A percentile compares a stretch with the other conserved stretches of the same genome.
phyloP scores from a whole-genome alignment of 2,329 filamentous ascomycete species.

The Trichoderma polysporum region DNA sequence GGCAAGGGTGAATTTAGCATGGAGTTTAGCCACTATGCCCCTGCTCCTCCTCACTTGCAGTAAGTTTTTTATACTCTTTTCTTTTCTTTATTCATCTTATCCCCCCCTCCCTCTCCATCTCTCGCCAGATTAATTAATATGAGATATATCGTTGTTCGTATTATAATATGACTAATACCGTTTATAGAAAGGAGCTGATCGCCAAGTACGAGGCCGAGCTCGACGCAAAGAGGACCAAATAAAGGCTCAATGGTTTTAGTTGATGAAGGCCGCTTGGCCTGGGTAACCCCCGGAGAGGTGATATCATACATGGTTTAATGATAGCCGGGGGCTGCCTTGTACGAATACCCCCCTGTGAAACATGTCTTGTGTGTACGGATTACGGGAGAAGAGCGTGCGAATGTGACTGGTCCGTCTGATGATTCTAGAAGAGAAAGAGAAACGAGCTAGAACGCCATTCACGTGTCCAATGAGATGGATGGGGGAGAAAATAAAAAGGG shows the following conservation, averaged over 20 bases:
- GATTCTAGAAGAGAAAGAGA: conserved; percentile 1
- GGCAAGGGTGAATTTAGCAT: conserved; percentile 98
- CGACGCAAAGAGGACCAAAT: conserved; percentile 56
- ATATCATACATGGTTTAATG: not conserved
- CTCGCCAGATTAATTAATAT: not conserved
- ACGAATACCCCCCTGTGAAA: conserved; percentile 12
- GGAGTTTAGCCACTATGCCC: conserved; percentile 96
- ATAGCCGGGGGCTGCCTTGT: conserved; percentile 1
- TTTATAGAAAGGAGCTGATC: conserved; percentile 54
- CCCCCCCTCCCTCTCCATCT: not conserved
- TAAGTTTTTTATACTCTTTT: conserved; percentile 57
- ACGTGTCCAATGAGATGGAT: not conserved
- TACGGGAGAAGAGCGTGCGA: not conserved
- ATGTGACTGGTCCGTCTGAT: not conserved
- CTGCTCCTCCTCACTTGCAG: conserved; percentile 86
- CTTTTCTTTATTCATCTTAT: not conserved
- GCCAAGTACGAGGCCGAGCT: conserved; percentile 60
- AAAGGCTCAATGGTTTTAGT: conserved; percentile 26
- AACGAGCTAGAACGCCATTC: not conserved
- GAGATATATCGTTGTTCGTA: not conserved
- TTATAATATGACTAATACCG: conserved; percentile 9
- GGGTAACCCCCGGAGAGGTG: not conserved
- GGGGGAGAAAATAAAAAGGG: not conserved
- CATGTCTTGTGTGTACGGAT: conserved; percentile 9
- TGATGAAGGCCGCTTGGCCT: not conserved